Base-by-base conservation (phyloP, 139 green algal genomes). In the Diplosphaera chodatii region DNA sequence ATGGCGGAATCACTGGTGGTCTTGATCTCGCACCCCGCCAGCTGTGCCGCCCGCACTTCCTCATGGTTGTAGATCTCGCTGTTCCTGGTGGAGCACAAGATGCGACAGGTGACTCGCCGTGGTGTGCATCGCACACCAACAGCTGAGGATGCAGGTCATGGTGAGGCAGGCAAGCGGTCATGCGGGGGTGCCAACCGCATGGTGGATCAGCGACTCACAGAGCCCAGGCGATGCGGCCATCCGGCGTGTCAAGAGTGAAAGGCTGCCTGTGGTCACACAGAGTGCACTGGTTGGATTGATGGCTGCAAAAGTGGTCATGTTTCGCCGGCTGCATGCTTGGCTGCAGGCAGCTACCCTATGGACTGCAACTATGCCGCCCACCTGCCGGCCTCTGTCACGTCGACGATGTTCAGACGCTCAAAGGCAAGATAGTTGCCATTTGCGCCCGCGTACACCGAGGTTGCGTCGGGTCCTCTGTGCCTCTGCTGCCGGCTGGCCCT, bases 31-130 rank as follows among this genome's bases (percentile, higher is more conserved):
- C 82, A 72, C 29, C 79, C 86, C n/a, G 69, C 41, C 67, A 91
- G 77, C 48, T 70, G 30, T 29, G 64, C 55, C 21, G 76, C 64
- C 4, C 73, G 63, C 21, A 89, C 20, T 59, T 83, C 55, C 65
- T 81, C 66, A 69, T 90, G 84, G 81, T 91, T 91, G 80, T 91
- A 91, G 59, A 90, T 88, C 81, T 91, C 86, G 63, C 80, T 85
- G 81, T 91, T 91, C 29, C 84, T 90, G 84, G 56, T 15, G 15
- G n/a, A 1, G n/a, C n/a, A n/a, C n/a, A n/a, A 1, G 37, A 40
- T 16, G n/a, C n/a, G n/a, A n/a, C n/a, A n/a, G n/a, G n/a, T n/a
- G n/a, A n/a, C n/a, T n/a, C n/a, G n/a, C n/a, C n/a, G n/a, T n/a
- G n/a, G n/a, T n/a, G n/a, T n/a, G n/a, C n/a, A n/a, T n/a, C n/a